Evolutionary conservation across 1,139 yeast genomes (phyloP).

Genomic region (Taphrina flavorubra): DNA sequence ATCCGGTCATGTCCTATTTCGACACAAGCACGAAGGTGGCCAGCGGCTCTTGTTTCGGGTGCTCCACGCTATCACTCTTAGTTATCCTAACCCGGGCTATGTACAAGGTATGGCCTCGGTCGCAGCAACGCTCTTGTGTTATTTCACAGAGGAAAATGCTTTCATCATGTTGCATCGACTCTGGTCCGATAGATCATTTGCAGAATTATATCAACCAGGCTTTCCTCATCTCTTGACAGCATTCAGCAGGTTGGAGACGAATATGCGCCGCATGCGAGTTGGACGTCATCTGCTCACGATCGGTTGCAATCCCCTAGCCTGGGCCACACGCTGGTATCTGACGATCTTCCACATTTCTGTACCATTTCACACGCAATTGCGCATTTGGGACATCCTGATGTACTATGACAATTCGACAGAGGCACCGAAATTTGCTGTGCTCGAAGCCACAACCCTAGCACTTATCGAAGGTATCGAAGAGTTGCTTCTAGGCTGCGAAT

Average conservation of each 20-base stretch:
- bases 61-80: slow-evolving; percentile 46
- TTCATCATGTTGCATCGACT: slow-evolving; percentile 45
- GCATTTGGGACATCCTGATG: slow-evolving; percentile 47
- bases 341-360: slow-evolving; percentile 46
- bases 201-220: slow-evolving; percentile 43
- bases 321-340: slow-evolving; percentile 47
- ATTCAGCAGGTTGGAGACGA: slow-evolving; percentile 43
- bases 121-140: slow-evolving; percentile 47
- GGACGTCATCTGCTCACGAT: slow-evolving; percentile 40
- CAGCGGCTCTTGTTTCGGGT: slow-evolving; percentile 46
- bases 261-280: slow-evolving; percentile 40
- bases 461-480: slow-evolving; percentile 34
- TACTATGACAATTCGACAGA: slow-evolving; percentile 32
- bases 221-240: slow-evolving; percentile 44
- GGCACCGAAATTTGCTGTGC: slow-evolving; percentile 30
- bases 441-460: slow-evolving; percentile 40
- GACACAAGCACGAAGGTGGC: slow-evolving; percentile 46
- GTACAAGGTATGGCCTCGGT: slow-evolving; percentile 48
- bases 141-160: slow-evolving; percentile 45
- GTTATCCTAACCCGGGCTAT: slow-evolving; percentile 46
- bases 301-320: slow-evolving; percentile 45
- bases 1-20: slow-evolving; percentile 46
- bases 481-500: slow-evolving; percentile 43
- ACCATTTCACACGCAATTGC: slow-evolving; percentile 46
- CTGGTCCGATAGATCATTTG: slow-evolving; percentile 43